Evolutionary conservation across 1,139 yeast genomes (phyloP).

Genomic region (Geotrichum carabidarum): DNA sequence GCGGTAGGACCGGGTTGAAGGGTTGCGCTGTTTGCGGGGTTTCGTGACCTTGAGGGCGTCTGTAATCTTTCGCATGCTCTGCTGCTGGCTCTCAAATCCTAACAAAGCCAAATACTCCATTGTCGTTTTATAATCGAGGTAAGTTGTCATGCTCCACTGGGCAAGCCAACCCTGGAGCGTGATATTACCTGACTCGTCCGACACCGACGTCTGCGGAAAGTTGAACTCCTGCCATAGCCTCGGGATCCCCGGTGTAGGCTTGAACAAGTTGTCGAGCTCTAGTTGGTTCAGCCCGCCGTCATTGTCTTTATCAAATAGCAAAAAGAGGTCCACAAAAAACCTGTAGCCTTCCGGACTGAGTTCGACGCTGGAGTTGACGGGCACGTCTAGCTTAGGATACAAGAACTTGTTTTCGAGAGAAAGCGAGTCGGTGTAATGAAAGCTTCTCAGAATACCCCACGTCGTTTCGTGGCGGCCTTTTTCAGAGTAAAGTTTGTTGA

Average conservation of each 20-base stretch:
- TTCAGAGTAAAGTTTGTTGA: conserved; percentile 80
- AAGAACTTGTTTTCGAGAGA: conserved; percentile 74
- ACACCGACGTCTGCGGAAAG: conserved; percentile 81
- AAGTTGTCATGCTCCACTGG: conserved; percentile 96
- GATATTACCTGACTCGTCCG: conserved; percentile 83
- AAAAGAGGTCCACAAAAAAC: conserved; percentile 81
- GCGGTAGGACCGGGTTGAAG: conserved; percentile 56
- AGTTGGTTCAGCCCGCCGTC: conserved; percentile 85
- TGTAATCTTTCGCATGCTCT: conserved; percentile 39
- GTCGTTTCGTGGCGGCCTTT: conserved; percentile 92
- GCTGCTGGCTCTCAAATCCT: conserved; percentile 58
- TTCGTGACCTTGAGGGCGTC: conserved; percentile 78
- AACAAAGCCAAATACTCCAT: conserved; percentile 82
- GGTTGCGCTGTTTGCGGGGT: conserved; percentile 55
- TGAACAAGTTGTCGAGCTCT: conserved; percentile 64
- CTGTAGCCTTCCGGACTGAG: conserved; percentile 90
- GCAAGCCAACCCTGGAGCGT: conserved; percentile 97
- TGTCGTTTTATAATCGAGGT: conserved; percentile 74
- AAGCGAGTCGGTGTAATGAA: conserved; percentile 85
- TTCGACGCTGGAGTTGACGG: conserved; percentile 76
- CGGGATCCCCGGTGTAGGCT: conserved; percentile 92
- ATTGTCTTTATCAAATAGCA: conserved; percentile 84
- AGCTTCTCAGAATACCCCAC: conserved; percentile 87
- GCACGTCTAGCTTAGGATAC: conserved; percentile 73
- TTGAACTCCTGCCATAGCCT: conserved; percentile 75